A percentile compares a stretch with the other conserved stretches of the same genome.
These are phyloP conservation scores for Mycosphaerella sp. DNA, from an alignment of 2,329 filamentous ascomycete genomes.

Conservation along the genomic window DNA sequence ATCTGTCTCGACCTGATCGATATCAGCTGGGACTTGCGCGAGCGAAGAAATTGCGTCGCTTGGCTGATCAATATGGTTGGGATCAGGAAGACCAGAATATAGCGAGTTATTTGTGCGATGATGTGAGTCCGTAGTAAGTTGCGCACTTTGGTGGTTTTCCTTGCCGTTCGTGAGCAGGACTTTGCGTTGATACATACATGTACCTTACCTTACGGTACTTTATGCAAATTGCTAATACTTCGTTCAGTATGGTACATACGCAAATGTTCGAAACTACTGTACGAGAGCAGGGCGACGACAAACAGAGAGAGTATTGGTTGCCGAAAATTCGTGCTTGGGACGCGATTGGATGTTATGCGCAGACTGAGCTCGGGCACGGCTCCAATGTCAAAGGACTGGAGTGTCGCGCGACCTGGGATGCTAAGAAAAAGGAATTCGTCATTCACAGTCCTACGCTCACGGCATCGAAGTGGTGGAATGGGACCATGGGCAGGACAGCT, in stretches of 20 bases:
- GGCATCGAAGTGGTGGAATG: slow-evolving; percentile 53
- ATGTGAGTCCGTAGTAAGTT: slow-evolving; percentile 44
- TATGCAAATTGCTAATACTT: background rate
- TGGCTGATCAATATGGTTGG: slow-evolving; percentile 45
- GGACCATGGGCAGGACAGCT: slow-evolving; percentile 48
- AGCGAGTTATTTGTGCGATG: slow-evolving; percentile 49
- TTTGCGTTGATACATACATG: no score
- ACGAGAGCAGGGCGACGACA: slow-evolving; percentile 45
- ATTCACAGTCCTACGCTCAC: slow-evolving; percentile 49
- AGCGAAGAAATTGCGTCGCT: slow-evolving; percentile 46
- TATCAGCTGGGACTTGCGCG: slow-evolving; percentile 50
- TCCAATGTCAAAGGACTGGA: slow-evolving; percentile 50
- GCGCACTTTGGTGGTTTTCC: no score
- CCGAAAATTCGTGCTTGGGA: slow-evolving; percentile 46
- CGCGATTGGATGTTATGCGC: slow-evolving; percentile 49
- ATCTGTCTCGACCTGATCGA: slow-evolving; percentile 47
- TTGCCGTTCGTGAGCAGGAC: no score
- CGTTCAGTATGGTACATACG: slow-evolving; percentile 41
- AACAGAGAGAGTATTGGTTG: slow-evolving; percentile 46
- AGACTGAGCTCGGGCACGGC: slow-evolving; percentile 48
- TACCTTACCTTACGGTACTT: no score
- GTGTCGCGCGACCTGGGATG: slow-evolving; percentile 45
- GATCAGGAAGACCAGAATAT: slow-evolving; percentile 47
- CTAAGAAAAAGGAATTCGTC: slow-evolving; percentile 42
- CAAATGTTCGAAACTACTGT: slow-evolving; percentile 50